Base-by-base conservation (phyloP, 2,329 filamentous ascomycete genomes). In the Ceratocystiopsis minuta region DNA sequence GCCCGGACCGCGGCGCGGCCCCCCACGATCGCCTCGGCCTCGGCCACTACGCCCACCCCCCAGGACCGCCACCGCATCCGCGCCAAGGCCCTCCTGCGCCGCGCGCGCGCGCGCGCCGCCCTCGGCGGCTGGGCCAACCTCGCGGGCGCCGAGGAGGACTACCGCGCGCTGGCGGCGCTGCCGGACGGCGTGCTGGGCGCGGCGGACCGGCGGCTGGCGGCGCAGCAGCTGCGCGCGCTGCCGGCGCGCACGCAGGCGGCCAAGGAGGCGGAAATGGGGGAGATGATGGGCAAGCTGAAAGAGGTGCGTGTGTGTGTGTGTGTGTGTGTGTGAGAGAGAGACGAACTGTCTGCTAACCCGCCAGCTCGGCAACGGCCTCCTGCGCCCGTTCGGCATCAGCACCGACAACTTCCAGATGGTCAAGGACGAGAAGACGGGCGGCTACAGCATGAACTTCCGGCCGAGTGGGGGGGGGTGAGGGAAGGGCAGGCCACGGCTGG, bases 271-370 rank as follows among this genome's bases (percentile, higher is more conserved):
- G 90, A 98, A 60, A 84, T 90, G 72, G 78, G 72, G 3, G 88
- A 98, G 62, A 95, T 96, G 86, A 93, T 94, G 86, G 83, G 80
- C 16, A 95, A 96, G 63, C 61, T 98, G 52, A 95, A 93, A 56
- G 77, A 80, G 51, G 73, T 76, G 49, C 62, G 71, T 66, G 40
- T 16, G 4, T 6, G 11, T 31, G 12, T 2, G 36, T 36, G 11
- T 34, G 2, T 33, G 16, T 32, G n/a, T n/a, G n/a, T n/a, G n/a
- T n/a, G n/a, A n/a, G n/a, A n/a, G n/a, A n/a, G n/a, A n/a, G n/a
- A n/a, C n/a, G n/a, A n/a, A n/a, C n/a, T n/a, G n/a, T 20, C 17
- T 39, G 2, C 16, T 36, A 16, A n/a, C 20, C 37, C 15, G 44
- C 39, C 46, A 82, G 60, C 64, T 98, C 46, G 90, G 90, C 0